These are phyloP conservation scores for Xylaria castorea DNA, from an alignment of 495 filamentous ascomycete species.

Conservation along the genomic window DNA sequence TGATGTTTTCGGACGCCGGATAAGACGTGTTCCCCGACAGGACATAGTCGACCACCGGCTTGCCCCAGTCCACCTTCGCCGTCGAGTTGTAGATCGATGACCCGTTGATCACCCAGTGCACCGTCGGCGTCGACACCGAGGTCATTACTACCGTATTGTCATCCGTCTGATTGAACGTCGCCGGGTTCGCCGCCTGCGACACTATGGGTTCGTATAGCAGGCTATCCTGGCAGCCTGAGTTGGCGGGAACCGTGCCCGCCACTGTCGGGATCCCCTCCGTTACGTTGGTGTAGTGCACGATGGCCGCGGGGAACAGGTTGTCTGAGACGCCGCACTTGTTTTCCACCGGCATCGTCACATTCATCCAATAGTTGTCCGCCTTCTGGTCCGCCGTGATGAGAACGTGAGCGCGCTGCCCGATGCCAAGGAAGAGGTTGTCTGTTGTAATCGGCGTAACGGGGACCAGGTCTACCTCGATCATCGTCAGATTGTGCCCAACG, in stretches of 20 bases:
- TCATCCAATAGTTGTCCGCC: background rate
- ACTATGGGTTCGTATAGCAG: background rate
- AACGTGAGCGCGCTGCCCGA: background rate
- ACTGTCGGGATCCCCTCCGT: background rate
- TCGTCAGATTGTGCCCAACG: background rate
- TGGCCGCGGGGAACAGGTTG: background rate
- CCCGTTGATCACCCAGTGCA: conserved; percentile 53
- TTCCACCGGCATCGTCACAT: background rate
- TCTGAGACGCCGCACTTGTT: background rate
- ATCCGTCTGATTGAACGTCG: conserved; percentile 33
- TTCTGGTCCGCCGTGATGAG: background rate
- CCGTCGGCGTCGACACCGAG: conserved; percentile 34
- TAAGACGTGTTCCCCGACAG: background rate
- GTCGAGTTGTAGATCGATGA: conserved; percentile 37
- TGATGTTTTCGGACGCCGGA: background rate
- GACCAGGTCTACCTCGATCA: background rate
- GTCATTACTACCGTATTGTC: conserved; percentile 40
- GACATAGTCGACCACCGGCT: background rate
- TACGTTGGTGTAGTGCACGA: background rate
- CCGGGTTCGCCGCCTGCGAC: background rate
- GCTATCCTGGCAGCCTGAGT: background rate
- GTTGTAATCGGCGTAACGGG: background rate
- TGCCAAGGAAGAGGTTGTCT: background rate
- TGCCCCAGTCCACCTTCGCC: conserved; percentile 23
- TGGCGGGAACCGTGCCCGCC: background rate